Conservation (phyloP, 345 rosid species). For the Camelina laxa region DNA sequence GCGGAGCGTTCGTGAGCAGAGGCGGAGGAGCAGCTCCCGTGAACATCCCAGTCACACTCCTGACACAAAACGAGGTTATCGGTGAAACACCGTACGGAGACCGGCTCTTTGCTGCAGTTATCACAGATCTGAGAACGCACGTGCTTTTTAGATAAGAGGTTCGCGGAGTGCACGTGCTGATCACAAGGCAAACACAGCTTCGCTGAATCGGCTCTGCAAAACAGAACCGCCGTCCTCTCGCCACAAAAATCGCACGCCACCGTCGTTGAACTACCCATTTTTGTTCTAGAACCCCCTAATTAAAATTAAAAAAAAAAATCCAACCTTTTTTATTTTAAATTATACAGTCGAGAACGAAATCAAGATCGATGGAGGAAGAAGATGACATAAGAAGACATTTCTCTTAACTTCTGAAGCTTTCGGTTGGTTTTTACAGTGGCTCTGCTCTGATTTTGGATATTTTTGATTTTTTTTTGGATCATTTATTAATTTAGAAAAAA, state of each 20-base stretch:
- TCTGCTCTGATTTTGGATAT: no score
- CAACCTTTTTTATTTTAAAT: no score
- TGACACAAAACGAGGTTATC: constrained; percentile 70
- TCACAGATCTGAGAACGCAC: constrained; percentile 96
- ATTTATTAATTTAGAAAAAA: no score
- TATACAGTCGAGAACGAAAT: no score
- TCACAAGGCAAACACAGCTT: constrained; percentile 90
- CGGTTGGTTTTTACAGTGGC: background rate
- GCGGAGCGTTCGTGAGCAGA: constrained; percentile 60
- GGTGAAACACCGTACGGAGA: constrained; percentile 60
- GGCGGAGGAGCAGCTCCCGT: constrained; percentile 67
- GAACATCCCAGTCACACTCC: constrained; percentile 78
- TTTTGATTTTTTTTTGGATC: no score
- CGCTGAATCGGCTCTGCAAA: constrained; percentile 88
- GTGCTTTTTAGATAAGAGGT: constrained; percentile 75
- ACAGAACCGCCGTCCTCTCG: constrained; percentile 68
- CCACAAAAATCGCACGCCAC: constrained; percentile 77
- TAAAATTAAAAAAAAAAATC: no score
- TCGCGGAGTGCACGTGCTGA: constrained; percentile 92
- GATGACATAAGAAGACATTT: background rate
- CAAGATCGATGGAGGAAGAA: background rate
- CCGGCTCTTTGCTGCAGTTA: constrained; percentile 66
- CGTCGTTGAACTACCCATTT: constrained; percentile 2
- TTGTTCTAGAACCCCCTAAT: no score
- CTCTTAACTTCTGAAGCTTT: background rate